These are phyloP conservation scores for Paecilomyces niveus DNA, from an alignment of 2,329 filamentous ascomycete species.

Conservation along the genomic window DNA sequence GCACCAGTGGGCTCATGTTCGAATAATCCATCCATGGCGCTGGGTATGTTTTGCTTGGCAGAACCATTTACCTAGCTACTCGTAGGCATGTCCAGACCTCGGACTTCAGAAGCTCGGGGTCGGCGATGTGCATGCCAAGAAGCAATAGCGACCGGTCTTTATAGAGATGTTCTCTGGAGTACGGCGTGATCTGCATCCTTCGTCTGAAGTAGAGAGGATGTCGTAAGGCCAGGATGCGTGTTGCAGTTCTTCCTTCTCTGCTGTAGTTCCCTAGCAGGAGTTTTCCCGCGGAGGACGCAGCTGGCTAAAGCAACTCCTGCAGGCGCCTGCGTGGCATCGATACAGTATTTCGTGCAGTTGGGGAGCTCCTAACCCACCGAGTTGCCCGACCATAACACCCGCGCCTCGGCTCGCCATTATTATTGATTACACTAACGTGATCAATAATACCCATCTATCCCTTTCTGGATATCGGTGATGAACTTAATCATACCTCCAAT, in stretches of 20 bases:
- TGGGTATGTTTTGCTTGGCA: neutral
- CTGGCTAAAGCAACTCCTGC: too few relatives aligned
- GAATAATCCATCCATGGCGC: neutral
- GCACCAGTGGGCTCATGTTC: neutral
- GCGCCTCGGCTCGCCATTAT: too few relatives aligned
- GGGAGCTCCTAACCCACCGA: neutral
- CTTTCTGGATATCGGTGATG: too few relatives aligned
- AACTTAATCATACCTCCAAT: too few relatives aligned
- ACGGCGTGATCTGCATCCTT: neutral
- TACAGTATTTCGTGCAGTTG: neutral
- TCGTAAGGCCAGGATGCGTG: neutral
- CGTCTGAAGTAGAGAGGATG: neutral
- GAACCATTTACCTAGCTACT: neutral
- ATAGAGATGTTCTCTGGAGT: neutral
- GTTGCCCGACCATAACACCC: too few relatives aligned
- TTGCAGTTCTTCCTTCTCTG: neutral
- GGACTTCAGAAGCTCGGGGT: neutral
- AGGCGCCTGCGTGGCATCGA: neutral
- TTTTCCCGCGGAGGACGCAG: neutral
- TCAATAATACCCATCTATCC: too few relatives aligned
- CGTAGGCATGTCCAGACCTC: neutral
- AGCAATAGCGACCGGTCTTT: neutral
- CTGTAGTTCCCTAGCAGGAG: neutral
- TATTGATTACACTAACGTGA: too few relatives aligned
- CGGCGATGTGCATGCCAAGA: neutral